A percentile compares a stretch with the other conserved stretches of the same genome.
These are phyloP conservation scores for Rhodofomes roseus DNA, from an alignment of 1,284 basidiomycete species.

Conservation along the genomic window DNA sequence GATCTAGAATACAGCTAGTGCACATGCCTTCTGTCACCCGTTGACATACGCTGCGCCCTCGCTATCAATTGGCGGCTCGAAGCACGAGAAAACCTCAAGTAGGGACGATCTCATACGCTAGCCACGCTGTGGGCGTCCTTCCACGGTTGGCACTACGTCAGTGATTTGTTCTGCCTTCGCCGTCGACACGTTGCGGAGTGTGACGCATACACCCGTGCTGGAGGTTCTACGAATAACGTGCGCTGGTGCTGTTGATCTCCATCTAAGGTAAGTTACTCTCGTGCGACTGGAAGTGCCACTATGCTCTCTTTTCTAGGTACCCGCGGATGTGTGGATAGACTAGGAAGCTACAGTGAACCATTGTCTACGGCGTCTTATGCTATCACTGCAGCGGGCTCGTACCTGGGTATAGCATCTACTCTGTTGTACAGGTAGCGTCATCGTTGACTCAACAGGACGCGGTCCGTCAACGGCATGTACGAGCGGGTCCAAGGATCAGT, in stretches of 20 bases:
- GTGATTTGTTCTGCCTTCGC: neutral
- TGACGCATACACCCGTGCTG: neutral
- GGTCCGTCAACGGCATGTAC: neutral
- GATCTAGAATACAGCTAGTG: neutral
- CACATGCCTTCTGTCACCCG: neutral
- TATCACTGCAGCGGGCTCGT: too few relatives aligned
- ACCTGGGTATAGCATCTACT: too few relatives aligned
- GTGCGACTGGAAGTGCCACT: neutral
- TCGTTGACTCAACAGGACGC: neutral
- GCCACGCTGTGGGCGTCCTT: neutral
- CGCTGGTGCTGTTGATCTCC: neutral
- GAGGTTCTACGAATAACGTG: neutral
- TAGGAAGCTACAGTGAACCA: neutral
- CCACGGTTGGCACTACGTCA: neutral
- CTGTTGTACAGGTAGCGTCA: neutral
- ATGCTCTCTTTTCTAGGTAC: neutral
- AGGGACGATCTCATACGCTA: neutral
- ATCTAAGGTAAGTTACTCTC: neutral
- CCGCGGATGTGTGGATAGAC: neutral
- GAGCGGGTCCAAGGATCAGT: too few relatives aligned
- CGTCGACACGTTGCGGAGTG: neutral
- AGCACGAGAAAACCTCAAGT: neutral
- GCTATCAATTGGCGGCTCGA: neutral
- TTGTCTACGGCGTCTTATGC: neutral
- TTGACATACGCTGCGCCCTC: neutral